A percentile compares a stretch with the other conserved stretches of the same genome.
These are phyloP conservation scores for Spongospora subterranea DNA, from an alignment of 208 protist species.

Conservation along the genomic window DNA sequence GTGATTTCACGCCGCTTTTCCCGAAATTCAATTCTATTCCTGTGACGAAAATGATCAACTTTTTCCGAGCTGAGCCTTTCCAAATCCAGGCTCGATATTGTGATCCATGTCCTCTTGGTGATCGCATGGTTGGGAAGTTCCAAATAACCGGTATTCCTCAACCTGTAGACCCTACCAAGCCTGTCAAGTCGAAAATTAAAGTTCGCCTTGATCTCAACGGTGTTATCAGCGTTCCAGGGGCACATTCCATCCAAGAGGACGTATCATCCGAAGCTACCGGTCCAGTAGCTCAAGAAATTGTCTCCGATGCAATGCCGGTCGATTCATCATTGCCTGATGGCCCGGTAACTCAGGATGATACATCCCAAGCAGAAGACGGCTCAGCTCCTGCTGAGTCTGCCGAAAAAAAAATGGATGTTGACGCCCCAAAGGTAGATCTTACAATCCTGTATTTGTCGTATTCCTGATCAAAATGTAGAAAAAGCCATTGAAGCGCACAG, in stretches of 20 bases:
- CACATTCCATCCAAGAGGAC: background rate
- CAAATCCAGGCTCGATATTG: background rate
- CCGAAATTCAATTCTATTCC: conserved; percentile 31
- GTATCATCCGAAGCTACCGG: background rate
- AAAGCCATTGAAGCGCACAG: conserved; percentile 12
- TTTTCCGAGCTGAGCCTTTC: conserved; percentile 16
- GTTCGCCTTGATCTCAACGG: conserved; percentile 40
- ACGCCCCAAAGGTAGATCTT: conserved; percentile 13
- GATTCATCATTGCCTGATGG: background rate
- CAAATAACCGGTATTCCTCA: conserved; percentile 5
- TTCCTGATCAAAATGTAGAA: background rate
- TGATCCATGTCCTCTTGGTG: background rate
- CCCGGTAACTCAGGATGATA: background rate
- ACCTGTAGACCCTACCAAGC: background rate
- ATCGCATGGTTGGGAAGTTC: background rate
- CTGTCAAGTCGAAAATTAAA: conserved; percentile 5
- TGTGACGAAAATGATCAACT: conserved; percentile 18
- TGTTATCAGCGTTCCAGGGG: background rate
- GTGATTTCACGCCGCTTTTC: conserved; percentile 18
- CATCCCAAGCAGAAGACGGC: background rate
- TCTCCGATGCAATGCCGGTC: background rate
- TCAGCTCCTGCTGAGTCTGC: background rate
- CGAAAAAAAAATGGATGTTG: background rate
- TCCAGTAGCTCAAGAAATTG: background rate
- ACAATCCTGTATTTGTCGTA: background rate